A percentile compares a stretch with the other conserved stretches of the same genome.
Evolutionary conservation across 129 eudicot species (phyloP).

Genomic region (Pulicaria dysenterica): DNA sequence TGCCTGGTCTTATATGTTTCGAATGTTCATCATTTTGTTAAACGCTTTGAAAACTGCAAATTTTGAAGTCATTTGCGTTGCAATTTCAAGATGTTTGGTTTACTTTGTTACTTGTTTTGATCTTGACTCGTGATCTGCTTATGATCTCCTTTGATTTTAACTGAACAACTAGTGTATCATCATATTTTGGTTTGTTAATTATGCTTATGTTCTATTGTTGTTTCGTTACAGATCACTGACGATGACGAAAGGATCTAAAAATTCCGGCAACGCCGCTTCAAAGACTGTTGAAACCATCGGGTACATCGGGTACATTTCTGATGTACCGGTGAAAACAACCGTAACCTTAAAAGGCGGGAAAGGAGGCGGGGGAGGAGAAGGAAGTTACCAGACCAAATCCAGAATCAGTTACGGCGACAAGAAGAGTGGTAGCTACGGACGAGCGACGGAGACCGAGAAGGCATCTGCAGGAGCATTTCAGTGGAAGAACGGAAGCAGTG

Average conservation of each 20-base stretch:
- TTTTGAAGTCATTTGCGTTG: no score
- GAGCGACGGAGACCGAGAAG: slow-evolving; percentile 23
- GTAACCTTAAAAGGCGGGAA: slow-evolving; percentile 16
- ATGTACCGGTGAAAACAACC: slow-evolving; percentile 18
- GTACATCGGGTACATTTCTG: not conserved
- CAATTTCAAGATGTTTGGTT: no score
- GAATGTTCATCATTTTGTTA: no score
- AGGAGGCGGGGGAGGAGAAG: slow-evolving; percentile 14
- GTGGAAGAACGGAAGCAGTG: slow-evolving; percentile 31
- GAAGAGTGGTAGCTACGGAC: slow-evolving; percentile 34
- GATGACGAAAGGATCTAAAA: slow-evolving; percentile 22
- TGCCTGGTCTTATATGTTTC: no score
- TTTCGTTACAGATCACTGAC: slow-evolving; percentile 1
- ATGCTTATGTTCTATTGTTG: not conserved
- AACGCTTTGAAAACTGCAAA: no score
- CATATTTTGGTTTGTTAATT: not conserved
- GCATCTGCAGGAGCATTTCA: slow-evolving; percentile 24
- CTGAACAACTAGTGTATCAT: no score
- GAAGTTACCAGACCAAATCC: slow-evolving; percentile 20
- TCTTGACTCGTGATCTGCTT: no score
- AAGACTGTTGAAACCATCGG: slow-evolving; percentile 2
- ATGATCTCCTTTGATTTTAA: no score
- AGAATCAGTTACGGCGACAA: slow-evolving; percentile 33
- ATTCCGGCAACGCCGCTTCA: slow-evolving; percentile 4
- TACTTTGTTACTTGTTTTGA: no score